Conservation (phyloP, 176 grass and related monocot species). For the Leersia perrieri region DNA sequence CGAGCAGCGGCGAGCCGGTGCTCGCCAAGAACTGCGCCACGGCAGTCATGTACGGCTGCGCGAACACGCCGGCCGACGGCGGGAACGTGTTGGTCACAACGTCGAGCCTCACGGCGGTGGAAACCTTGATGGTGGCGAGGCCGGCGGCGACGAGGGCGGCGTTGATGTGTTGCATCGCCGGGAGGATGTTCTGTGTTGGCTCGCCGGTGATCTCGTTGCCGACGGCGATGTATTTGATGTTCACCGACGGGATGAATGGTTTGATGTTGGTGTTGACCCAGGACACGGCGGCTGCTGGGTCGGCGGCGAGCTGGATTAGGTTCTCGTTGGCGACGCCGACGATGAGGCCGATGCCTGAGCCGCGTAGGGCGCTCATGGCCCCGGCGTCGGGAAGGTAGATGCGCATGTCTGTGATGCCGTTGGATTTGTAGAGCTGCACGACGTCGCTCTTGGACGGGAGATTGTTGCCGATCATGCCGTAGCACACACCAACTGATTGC, state of each 20-base stretch:
- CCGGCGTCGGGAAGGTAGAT: conserved; percentile 48
- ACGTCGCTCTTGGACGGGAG: conserved; percentile 45
- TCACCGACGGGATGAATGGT: conserved; percentile 35
- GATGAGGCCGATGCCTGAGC: conserved; percentile 40
- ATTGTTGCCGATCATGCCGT: conserved; percentile 55
- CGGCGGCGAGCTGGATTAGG: background rate
- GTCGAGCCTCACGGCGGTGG: conserved; percentile 42
- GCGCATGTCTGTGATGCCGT: conserved; percentile 55
- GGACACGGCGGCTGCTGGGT: background rate
- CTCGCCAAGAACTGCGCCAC: conserved; percentile 35
- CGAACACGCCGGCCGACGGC: conserved; percentile 50
- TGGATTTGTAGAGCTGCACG: conserved; percentile 62
- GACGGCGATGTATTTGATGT: conserved; percentile 67
- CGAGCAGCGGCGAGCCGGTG: conserved; percentile 51
- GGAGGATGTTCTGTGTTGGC: conserved; percentile 38
- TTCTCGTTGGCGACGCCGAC: conserved; percentile 35
- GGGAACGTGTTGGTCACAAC: conserved; percentile 44
- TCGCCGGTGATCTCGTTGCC: conserved; percentile 60
- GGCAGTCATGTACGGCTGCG: conserved; percentile 19
- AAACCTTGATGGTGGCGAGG: conserved; percentile 44
- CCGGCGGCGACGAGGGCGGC: conserved; percentile 7
- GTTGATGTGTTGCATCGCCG: conserved; percentile 61
- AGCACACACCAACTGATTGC: conserved; percentile 62
- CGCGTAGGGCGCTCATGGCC: conserved; percentile 31
- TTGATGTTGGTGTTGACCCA: conserved; percentile 59